Conservation (phyloP, 306 rosid species). For the Fagus crenata region DNA sequence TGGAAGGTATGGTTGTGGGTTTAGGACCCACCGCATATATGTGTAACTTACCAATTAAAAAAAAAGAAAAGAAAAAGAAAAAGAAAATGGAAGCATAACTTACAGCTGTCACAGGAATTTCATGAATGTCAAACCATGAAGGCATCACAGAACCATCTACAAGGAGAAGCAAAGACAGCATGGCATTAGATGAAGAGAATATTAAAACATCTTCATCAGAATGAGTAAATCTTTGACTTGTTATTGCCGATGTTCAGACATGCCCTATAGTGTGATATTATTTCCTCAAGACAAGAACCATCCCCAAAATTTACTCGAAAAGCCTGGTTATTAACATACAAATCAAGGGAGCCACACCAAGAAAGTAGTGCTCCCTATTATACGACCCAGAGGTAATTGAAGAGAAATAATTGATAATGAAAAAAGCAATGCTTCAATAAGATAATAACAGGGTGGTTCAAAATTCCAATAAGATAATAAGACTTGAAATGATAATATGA, state of each 20-base stretch:
- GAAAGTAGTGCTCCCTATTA: not conserved
- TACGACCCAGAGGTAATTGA: not conserved
- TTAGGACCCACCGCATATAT: not conserved
- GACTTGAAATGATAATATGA: not conserved
- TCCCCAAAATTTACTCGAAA: not conserved
- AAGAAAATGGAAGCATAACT: slow-evolving; percentile 32
- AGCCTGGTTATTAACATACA: not conserved
- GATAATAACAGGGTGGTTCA: not conserved
- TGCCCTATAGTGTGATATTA: not conserved
- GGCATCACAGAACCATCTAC: slow-evolving; percentile 76
- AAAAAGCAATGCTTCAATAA: not conserved
- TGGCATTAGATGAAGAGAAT: not conserved
- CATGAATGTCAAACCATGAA: slow-evolving; percentile 88
- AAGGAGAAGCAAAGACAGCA: slow-evolving; percentile 31
- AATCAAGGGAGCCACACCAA: not conserved
- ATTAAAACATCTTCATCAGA: not conserved
- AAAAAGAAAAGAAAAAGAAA: too few species aligned
- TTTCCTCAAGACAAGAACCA: not conserved
- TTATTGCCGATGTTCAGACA: not conserved
- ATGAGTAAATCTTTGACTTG: not conserved
- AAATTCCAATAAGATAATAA: not conserved
- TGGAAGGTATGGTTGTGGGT: too few species aligned
- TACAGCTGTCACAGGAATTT: slow-evolving; percentile 74
- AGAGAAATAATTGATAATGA: not conserved
- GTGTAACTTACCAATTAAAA: not conserved